These are phyloP conservation scores for Suillus alpinus DNA, from an alignment of 768 basidiomycete species.

Conservation along the genomic window DNA sequence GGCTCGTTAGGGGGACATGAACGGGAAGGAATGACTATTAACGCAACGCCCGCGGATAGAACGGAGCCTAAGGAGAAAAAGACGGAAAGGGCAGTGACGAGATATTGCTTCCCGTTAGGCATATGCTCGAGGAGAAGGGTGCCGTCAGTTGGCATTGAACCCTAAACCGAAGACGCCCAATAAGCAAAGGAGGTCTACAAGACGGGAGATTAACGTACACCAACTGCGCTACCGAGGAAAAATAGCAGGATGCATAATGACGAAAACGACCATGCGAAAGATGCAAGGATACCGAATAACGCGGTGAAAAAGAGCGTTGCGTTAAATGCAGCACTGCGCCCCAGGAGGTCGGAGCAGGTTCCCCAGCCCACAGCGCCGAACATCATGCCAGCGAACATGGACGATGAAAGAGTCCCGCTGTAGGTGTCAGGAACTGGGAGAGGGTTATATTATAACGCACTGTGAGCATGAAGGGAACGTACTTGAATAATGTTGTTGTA, in stretches of 20 bases:
- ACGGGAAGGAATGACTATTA: constrained; percentile 72
- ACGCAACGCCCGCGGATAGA: constrained; percentile 74
- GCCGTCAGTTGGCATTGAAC: constrained; percentile 96
- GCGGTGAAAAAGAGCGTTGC: constrained; percentile 88
- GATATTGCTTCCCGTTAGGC: constrained; percentile 87
- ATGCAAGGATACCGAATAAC: constrained; percentile 80
- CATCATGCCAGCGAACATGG: constrained; percentile 98
- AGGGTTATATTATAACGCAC: constrained; percentile 15
- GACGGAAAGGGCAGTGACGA: constrained; percentile 88
- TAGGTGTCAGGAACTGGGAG: constrained; percentile 64
- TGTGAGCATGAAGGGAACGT: constrained; percentile 19
- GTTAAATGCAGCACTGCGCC: constrained; percentile 89
- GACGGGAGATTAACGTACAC: constrained; percentile 50
- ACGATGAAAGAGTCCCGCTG: constrained; percentile 81
- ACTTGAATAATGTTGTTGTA: constrained; percentile 87
- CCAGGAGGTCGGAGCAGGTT: constrained; percentile 86
- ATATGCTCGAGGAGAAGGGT: constrained; percentile 91
- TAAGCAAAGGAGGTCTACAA: background rate
- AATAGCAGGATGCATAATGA: constrained; percentile 78
- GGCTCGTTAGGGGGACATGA: constrained; percentile 54
- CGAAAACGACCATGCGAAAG: constrained; percentile 66
- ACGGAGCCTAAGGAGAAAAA: constrained; percentile 96
- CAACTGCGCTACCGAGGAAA: constrained; percentile 89
- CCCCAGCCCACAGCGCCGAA: constrained; percentile 91
- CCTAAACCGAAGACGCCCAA: constrained; percentile 40